A percentile compares a stretch with the other conserved stretches of the same genome.
phyloP scores from a whole-genome alignment of 768 basidiomycete species.

The Xerocomellus dryophilus region DNA sequence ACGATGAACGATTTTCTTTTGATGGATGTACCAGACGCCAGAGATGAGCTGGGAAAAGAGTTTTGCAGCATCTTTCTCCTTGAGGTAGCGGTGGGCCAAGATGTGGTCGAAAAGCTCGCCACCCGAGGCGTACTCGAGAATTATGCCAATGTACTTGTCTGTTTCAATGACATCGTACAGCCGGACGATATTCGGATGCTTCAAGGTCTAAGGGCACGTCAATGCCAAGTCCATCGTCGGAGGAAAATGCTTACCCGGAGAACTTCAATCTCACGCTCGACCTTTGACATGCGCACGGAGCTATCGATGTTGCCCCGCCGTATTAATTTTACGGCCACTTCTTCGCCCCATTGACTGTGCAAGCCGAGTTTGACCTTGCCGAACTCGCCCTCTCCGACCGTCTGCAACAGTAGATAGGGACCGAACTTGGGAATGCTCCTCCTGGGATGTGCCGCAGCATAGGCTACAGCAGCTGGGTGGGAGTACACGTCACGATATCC shows the following conservation, averaged over 20 bases:
- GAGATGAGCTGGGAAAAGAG: constrained; percentile 98
- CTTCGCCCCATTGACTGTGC: constrained; percentile 90
- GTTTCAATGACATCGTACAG: constrained; percentile 99
- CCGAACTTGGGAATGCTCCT: constrained; percentile 93
- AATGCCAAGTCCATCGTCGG: not conserved
- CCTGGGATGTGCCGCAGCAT: constrained; percentile 75
- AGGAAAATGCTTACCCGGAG: constrained; percentile 61
- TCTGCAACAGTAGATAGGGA: constrained; percentile 92
- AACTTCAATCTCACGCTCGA: constrained; percentile 97
- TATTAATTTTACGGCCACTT: constrained; percentile 98
- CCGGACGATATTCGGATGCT: constrained; percentile 97
- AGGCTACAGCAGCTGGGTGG: constrained; percentile 83
- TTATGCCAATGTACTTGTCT: constrained; percentile 99
- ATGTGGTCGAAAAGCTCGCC: constrained; percentile 99
- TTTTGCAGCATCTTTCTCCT: constrained; percentile 90
- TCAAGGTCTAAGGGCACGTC: constrained; percentile 62
- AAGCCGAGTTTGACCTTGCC: constrained; percentile 99
- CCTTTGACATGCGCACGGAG: constrained; percentile 84
- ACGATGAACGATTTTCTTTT: constrained; percentile 98
- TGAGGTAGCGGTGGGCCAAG: constrained; percentile 93
- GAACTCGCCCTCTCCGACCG: constrained; percentile 97
- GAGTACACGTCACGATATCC: constrained; percentile 73
- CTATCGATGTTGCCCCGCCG: constrained; percentile 89
- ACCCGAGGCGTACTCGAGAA: constrained; percentile 96
- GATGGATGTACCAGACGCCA: constrained; percentile 98